Percentiles rank a stretch among this genome's conserved stretches.
phyloP scores from a whole-genome alignment of 2,329 filamentous ascomycete species.

The Pestalotiopsis sp. region DNA sequence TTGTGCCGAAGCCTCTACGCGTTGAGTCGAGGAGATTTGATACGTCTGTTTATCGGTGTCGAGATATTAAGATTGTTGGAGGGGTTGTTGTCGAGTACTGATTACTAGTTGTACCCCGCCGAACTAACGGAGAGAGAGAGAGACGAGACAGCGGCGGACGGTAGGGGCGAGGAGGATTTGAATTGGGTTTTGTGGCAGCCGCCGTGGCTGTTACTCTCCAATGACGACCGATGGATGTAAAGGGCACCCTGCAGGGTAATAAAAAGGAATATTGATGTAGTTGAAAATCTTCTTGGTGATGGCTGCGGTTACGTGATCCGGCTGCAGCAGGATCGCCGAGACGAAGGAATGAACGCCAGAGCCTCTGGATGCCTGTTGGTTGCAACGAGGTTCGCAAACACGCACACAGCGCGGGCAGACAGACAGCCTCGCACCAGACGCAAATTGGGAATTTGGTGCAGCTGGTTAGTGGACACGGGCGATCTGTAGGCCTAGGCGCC shows the following conservation, averaged over 20 bases:
- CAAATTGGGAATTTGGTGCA: not conserved
- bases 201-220: not conserved
- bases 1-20: constrained; percentile 5
- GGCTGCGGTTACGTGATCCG: not conserved
- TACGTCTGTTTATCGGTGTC: constrained; percentile 5
- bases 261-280: not conserved
- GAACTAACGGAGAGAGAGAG: not conserved
- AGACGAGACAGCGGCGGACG: not conserved
- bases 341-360: not conserved
- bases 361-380: not conserved
- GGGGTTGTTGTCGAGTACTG: not conserved
- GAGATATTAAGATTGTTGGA: constrained; percentile 4
- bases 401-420: not conserved
- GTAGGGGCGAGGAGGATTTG: not conserved
- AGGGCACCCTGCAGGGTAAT: not conserved
- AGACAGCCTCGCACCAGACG: not conserved
- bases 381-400: not conserved
- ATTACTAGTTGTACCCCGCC: constrained; percentile 6
- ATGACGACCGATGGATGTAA: not conserved
- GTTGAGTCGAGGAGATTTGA: not conserved
- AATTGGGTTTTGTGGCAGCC: not conserved
- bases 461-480: not conserved
- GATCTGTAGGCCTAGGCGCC: not conserved
- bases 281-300: not conserved
- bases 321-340: not conserved